Percentiles rank a stretch among this genome's conserved stretches.
phyloP scores from a whole-genome alignment of 1,284 basidiomycete genomes.

The Pyrrhoderma noxium region DNA sequence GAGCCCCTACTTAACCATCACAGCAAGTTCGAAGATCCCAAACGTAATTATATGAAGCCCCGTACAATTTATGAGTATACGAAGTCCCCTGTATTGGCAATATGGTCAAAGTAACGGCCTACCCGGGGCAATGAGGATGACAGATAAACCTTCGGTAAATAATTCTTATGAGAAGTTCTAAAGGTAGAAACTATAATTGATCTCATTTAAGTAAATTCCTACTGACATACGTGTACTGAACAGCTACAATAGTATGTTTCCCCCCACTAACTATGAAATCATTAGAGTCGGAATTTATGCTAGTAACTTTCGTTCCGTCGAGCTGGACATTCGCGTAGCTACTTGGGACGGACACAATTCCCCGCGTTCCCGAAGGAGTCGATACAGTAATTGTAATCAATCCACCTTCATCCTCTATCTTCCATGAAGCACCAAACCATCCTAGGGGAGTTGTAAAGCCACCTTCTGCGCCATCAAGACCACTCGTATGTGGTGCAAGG shows the following conservation, averaged over 20 bases:
- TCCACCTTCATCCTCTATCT: conserved; percentile 1
- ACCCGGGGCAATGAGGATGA: too few species aligned
- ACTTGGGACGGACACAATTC: conserved; percentile 3
- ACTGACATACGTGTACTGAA: too few species aligned
- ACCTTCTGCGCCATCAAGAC: conserved; percentile 32
- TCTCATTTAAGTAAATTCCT: too few species aligned
- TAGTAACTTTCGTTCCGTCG: neutral
- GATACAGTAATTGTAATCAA: conserved; percentile 2
- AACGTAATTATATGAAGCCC: too few species aligned
- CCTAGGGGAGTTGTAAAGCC: conserved; percentile 40
- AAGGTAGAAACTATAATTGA: too few species aligned
- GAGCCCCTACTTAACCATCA: too few species aligned
- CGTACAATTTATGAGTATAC: too few species aligned
- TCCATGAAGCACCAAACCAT: conserved; percentile 37
- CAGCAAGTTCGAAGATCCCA: too few species aligned
- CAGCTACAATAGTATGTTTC: neutral
- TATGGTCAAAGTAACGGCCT: too few species aligned
- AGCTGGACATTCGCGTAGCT: neutral
- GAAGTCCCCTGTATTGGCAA: too few species aligned
- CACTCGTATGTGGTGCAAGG: conserved; percentile 32
- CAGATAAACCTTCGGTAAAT: too few species aligned
- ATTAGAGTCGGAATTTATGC: neutral
- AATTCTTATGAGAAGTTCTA: too few species aligned
- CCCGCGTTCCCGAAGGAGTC: conserved; percentile 11
- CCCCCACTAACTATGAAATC: neutral